A percentile compares a stretch with the other conserved stretches of the same genome.
phyloP scores from a whole-genome alignment of 2,329 filamentous ascomycete genomes.

The Aspergillus sp. region DNA sequence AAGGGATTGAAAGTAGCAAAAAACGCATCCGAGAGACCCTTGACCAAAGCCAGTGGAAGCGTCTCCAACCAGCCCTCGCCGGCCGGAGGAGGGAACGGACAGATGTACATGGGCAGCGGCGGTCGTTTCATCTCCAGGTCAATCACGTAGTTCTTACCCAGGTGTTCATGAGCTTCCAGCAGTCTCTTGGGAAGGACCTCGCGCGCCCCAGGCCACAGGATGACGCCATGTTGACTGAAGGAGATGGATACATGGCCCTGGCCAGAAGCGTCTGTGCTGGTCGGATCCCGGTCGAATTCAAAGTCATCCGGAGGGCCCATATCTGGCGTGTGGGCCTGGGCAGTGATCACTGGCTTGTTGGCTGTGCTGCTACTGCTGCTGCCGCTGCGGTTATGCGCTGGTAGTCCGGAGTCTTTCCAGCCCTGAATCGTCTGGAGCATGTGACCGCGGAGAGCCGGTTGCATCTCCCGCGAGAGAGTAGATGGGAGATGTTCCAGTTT shows the following conservation, averaged over 20 bases:
- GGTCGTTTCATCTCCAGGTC: conserved; percentile 42
- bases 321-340: conserved; percentile 21
- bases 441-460: conserved; percentile 24
- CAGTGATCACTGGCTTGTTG: conserved; percentile 4
- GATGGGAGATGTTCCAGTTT: conserved; percentile 44
- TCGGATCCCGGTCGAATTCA: conserved; percentile 21
- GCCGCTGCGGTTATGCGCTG: conserved; percentile 9
- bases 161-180: conserved; percentile 26
- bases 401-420: conserved; percentile 8
- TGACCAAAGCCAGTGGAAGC: conserved; percentile 42
- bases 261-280: conserved; percentile 23
- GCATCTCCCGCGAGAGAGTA: conserved; percentile 22
- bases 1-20: conserved; percentile 49
- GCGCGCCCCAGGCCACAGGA: conserved; percentile 42
- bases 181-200: conserved; percentile 37
- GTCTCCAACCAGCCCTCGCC: conserved; percentile 39
- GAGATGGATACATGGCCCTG: conserved; percentile 35
- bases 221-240: conserved; percentile 46
- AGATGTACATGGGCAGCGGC: conserved; percentile 35
- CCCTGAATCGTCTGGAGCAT: conserved; percentile 10
- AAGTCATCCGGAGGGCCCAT: conserved; percentile 21
- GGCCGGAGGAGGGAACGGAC: conserved; percentile 28
- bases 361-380: neutral
- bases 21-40: conserved; percentile 46
- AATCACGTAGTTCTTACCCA: conserved; percentile 45